Base-by-base conservation (phyloP, 768 basidiomycete genomes). In the Lentinus brumalis region DNA sequence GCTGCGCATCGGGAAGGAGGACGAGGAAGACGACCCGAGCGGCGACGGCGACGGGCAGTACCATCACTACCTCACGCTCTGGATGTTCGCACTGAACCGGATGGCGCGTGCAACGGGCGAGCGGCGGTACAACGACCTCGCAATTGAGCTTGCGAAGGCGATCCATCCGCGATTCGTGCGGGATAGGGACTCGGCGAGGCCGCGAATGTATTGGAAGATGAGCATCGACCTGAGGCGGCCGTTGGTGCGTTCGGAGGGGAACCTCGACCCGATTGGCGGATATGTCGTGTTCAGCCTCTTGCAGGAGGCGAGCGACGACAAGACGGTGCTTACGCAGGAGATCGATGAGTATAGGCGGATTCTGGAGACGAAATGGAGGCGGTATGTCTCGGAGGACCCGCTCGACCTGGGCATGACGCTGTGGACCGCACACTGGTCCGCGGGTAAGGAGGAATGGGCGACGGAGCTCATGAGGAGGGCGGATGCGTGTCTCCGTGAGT, bases 1-100 rank as follows among this genome's bases (percentile, higher is more conserved):
- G 21, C 59, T 73, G 55, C 57, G 71, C 15, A 72, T 71, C 45
- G 73, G 72, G 26, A 71, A 72, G 57, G 65, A 68, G 15, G 53
- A 57, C 44, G 66, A 69, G 29, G 66, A 69, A 7, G 65, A 66
- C 46, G 66, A 68, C 18, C 61, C 62, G 15, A 54, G 57, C 16
- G 62, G 63, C 5, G 72, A 73, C 47, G 66, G 70, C 12, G 71
- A 73, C 57, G 73, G 73, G 16, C 72, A 73, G 64, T 71, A 73
- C 59, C 66, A 68, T 59, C 71, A 70, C 56, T 71, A 73, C 52
- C 69, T 70, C 45, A 70, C 69, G 11, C 35, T 73, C 12, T 73
- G 69, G 72, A 74, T 73, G 72, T 73, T 74, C 61, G 73, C 73
- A 35, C 67, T 73, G 38, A 70, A 74, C 57, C 65, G 73, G 26